Evolutionary conservation across 106 monocot genomes (phyloP).

Genomic region (Dendrobium nobile): DNA sequence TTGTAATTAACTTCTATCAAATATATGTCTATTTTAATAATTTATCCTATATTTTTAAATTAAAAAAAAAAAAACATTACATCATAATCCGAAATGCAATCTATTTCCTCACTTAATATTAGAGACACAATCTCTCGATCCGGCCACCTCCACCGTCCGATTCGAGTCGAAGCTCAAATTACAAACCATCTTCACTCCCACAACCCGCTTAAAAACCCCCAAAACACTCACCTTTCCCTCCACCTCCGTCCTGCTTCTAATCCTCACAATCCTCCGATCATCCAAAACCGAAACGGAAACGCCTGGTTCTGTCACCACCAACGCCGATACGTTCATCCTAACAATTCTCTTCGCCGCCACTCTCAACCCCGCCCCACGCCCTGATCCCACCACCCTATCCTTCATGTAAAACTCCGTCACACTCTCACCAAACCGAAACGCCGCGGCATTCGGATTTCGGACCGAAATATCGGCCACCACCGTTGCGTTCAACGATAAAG

Average conservation of each 20-base stretch:
- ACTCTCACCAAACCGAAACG: conserved; percentile 13
- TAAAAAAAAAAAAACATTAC: too few species aligned
- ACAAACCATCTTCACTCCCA: conserved; percentile 23
- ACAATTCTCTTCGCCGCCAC: conserved; percentile 4
- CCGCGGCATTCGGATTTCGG: conserved; percentile 23
- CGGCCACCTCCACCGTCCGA: not conserved
- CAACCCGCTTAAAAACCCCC: conserved; percentile 12
- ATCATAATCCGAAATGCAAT: too few species aligned
- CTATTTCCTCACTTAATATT: not conserved
- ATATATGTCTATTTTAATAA: too few species aligned
- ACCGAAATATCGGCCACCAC: conserved; percentile 22
- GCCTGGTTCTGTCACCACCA: not conserved
- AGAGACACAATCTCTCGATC: not conserved
- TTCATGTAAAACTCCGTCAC: conserved; percentile 11
- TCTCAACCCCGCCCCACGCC: not conserved
- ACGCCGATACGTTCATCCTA: conserved; percentile 23
- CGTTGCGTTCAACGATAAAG: conserved; percentile 9
- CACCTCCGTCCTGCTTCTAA: conserved; percentile 20
- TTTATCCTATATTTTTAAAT: too few species aligned
- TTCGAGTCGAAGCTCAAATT: not conserved
- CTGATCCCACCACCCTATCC: conserved; percentile 8
- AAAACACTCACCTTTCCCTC: conserved; percentile 16
- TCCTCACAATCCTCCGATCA: too few species aligned
- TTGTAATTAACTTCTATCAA: too few species aligned
- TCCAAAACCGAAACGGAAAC: not conserved